A percentile compares a stretch with the other conserved stretches of the same genome.
phyloP scores from a whole-genome alignment of 2,329 filamentous ascomycete genomes.

The Clonostachys sp. region DNA sequence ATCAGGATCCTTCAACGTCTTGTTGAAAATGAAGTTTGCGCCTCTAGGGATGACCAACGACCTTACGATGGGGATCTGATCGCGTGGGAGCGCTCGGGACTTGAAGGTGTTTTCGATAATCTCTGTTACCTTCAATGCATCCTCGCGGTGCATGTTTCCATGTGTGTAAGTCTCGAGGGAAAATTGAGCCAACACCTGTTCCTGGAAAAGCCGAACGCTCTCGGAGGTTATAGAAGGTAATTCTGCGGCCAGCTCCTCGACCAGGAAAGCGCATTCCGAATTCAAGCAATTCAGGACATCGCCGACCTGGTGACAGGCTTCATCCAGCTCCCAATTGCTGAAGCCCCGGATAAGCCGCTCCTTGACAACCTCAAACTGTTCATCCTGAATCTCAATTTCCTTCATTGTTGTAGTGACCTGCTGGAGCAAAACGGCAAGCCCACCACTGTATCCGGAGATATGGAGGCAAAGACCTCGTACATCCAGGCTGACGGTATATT shows the following conservation, averaged over 20 bases:
- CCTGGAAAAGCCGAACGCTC: constrained; percentile 72
- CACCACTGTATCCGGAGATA: constrained; percentile 92
- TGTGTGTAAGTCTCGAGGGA: constrained; percentile 86
- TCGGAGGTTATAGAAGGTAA: constrained; percentile 69
- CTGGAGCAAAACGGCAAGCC: constrained; percentile 83
- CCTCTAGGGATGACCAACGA: constrained; percentile 75
- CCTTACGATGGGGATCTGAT: constrained; percentile 76
- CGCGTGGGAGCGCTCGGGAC: constrained; percentile 66
- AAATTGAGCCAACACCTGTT: constrained; percentile 74
- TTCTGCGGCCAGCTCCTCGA: constrained; percentile 75
- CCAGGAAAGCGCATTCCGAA: constrained; percentile 70
- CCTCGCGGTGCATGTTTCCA: constrained; percentile 92
- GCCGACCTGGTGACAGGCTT: constrained; percentile 84
- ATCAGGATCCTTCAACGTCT: constrained; percentile 74
- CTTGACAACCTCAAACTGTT: constrained; percentile 87
- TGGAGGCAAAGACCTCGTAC: constrained; percentile 71
- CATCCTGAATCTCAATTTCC: constrained; percentile 77
- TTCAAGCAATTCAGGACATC: constrained; percentile 80
- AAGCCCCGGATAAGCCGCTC: constrained; percentile 74
- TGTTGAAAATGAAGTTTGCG: constrained; percentile 79
- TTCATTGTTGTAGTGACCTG: constrained; percentile 83
- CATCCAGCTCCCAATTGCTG: constrained; percentile 82
- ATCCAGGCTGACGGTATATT: constrained; percentile 74
- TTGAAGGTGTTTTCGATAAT: constrained; percentile 75
- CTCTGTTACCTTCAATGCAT: constrained; percentile 80